phyloP scores from a whole-genome alignment of 257 asterid genomes.

The Gentiana macrophylla region DNA sequence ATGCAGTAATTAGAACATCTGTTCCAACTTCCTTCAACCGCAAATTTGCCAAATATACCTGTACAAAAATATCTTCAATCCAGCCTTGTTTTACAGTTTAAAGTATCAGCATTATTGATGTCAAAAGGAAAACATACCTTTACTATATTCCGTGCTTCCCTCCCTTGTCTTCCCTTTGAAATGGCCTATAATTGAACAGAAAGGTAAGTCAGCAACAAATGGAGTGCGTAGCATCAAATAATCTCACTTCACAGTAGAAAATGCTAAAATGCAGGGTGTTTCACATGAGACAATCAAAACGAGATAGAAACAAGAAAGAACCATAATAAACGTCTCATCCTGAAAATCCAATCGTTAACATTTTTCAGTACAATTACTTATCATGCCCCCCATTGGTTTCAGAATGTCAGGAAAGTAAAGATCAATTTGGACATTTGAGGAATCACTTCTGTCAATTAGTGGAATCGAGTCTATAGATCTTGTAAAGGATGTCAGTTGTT shows the following conservation, averaged over 20 bases:
- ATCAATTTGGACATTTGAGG: no score
- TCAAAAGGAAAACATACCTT: slow-evolving; percentile 31
- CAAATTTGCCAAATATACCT: slow-evolving; percentile 84
- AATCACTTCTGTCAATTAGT: no score
- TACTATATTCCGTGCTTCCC: slow-evolving; percentile 77
- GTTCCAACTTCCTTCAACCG: slow-evolving; percentile 83
- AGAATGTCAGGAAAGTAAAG: no score
- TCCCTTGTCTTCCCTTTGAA: slow-evolving; percentile 92
- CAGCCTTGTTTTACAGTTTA: slow-evolving; percentile 6
- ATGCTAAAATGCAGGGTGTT: background rate
- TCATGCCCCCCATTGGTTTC: no score
- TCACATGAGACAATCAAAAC: no score
- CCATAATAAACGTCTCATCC: background rate
- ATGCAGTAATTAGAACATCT: slow-evolving; percentile 73
- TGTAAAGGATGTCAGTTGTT: no score
- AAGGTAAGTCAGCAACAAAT: no score
- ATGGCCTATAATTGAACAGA: slow-evolving; percentile 37
- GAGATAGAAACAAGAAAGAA: no score
- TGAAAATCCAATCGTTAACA: background rate
- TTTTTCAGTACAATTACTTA: no score
- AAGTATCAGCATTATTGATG: background rate
- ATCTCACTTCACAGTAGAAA: background rate
- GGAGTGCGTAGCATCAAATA: background rate
- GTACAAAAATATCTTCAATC: slow-evolving; percentile 12
- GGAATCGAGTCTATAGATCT: no score